Evolutionary conservation across 2,329 filamentous ascomycete species (phyloP).

Genomic region (Aaosphaeria arxii): DNA sequence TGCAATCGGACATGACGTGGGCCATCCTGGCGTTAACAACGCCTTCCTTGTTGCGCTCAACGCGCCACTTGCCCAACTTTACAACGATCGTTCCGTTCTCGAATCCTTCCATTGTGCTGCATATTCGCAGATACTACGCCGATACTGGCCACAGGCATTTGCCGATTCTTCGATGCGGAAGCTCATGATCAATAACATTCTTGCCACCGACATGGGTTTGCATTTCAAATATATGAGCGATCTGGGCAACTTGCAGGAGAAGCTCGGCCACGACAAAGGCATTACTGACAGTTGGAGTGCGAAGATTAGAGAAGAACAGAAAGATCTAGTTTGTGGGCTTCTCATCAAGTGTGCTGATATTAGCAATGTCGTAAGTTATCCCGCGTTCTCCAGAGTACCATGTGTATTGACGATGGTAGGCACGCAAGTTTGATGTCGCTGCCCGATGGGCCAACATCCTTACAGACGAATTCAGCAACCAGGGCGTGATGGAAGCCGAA

Average conservation of each 20-base stretch:
- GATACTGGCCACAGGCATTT: constrained; percentile 85
- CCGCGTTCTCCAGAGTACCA: neutral
- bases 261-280: constrained; percentile 64
- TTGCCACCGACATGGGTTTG: constrained; percentile 95
- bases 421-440: constrained; percentile 77
- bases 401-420: constrained; percentile 49
- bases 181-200: constrained; percentile 94
- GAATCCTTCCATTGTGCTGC: constrained; percentile 98
- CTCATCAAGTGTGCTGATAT: constrained; percentile 98
- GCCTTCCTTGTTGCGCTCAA: constrained; percentile 91
- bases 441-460: constrained; percentile 88
- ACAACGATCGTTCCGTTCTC: constrained; percentile 94
- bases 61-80: constrained; percentile 87
- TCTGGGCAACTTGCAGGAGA: constrained; percentile 75
- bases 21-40: constrained; percentile 97
- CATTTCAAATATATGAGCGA: constrained; percentile 97
- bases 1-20: constrained; percentile 97
- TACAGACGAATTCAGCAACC: constrained; percentile 92
- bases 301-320: constrained; percentile 72
- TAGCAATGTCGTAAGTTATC: constrained; percentile 84
- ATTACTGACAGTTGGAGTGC: constrained; percentile 71
- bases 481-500: constrained; percentile 87
- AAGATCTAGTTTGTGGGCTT: constrained; percentile 79
- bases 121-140: constrained; percentile 89
- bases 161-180: constrained; percentile 76